Evolutionary conservation across 768 basidiomycete species (phyloP), one percentile per base, ranked within the genome.

Genomic region (Hypsizygus marmoreus): DNA sequence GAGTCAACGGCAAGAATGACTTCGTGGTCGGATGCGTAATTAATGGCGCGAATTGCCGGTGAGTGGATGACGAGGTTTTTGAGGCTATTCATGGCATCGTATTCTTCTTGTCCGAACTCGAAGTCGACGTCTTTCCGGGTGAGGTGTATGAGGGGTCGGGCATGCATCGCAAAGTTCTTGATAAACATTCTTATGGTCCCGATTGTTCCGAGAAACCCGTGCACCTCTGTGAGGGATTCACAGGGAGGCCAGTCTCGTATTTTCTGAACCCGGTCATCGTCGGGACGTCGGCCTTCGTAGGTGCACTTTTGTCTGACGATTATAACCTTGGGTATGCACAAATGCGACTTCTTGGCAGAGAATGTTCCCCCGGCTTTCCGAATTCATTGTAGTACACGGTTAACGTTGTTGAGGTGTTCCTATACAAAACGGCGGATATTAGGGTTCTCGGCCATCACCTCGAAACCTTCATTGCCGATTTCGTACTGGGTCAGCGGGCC

Each of bases 301-400:
- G 66, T 69, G 30, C 70, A 72, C 0, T 46, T 47, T 16, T 75
- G 67, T 0, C 73, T 69, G 0, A 77, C 59, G 39, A 1, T 58
- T 0, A 46, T 36, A 0, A 61, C 47, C 33, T 55, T 38, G 4
- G 40, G n/a, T n/a, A n/a, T n/a, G n/a, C n/a, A n/a, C n/a, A n/a
- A n/a, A n/a, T n/a, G n/a, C n/a, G n/a, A n/a, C n/a, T n/a, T n/a
- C n/a, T n/a, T n/a, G n/a, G n/a, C n/a, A n/a, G n/a, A n/a, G n/a
- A n/a, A n/a, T n/a, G n/a, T n/a, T n/a, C n/a, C n/a, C n/a, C n/a
- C n/a, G n/a, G n/a, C n/a, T n/a, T n/a, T n/a, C n/a, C n/a, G 34
- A 6, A 74, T 56, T 2, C 61, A 41, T 20, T 67, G 62, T 0
- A 73, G 45, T 9, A 74, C 49, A 2, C 66, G 50, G 40, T 75